Conservation (phyloP, 495 filamentous ascomycete species). For the Trypethelium eluteriae region DNA sequence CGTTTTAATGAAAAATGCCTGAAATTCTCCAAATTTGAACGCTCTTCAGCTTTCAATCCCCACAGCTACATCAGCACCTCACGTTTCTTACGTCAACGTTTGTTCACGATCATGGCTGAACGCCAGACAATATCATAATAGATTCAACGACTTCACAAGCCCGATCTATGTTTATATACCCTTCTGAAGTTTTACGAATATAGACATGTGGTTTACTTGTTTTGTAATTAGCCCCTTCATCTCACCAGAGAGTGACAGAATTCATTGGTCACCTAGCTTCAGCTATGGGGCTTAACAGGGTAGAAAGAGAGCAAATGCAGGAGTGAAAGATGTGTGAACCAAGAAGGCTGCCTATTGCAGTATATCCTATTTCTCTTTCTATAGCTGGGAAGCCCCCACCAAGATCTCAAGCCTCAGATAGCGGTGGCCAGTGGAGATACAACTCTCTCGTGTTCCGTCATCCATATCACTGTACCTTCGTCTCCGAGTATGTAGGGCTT, state of each 20-base stretch:
- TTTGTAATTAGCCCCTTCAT: constrained; percentile 7
- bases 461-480: constrained; percentile 3
- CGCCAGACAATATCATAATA: background rate
- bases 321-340: too few species aligned
- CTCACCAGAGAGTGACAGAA: too few species aligned
- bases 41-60: background rate
- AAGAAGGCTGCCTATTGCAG: too few species aligned
- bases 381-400: too few species aligned
- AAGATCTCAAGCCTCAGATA: too few species aligned
- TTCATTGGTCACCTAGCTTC: too few species aligned
- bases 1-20: background rate
- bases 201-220: constrained; percentile 18
- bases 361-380: too few species aligned
- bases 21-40: background rate
- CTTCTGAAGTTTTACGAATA: background rate
- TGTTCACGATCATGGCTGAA: background rate
- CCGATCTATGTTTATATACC: background rate
- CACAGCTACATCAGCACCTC: constrained; percentile 6
- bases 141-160: background rate
- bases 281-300: too few species aligned
- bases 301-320: too few species aligned
- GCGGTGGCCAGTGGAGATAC: too few species aligned
- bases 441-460: background rate
- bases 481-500: background rate
- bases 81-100: background rate